phyloP scores from a whole-genome alignment of 1,139 yeast species.

The Saccharomyces hybrid region DNA sequence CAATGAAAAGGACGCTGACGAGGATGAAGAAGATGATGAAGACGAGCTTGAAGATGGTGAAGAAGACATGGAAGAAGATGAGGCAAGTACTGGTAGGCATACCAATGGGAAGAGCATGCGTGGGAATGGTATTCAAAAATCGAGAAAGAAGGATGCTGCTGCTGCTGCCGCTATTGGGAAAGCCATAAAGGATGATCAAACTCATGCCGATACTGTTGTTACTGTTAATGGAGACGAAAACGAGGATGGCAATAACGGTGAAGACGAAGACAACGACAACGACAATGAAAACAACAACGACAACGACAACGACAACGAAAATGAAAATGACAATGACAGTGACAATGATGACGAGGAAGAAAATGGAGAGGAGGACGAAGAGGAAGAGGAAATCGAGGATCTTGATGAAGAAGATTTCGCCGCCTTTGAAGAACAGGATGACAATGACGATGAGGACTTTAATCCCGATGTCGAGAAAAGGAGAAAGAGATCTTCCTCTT shows the following conservation, averaged over 20 bases:
- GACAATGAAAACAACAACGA: constrained; percentile 9
- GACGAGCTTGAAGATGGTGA: constrained; percentile 13
- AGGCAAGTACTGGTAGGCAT: constrained; percentile 3
- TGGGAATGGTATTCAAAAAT: constrained; percentile 7
- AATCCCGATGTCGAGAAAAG: constrained; percentile 17
- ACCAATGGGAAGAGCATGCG: constrained; percentile 8
- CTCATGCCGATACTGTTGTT: neutral
- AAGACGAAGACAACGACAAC: neutral
- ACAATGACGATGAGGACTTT: constrained; percentile 26
- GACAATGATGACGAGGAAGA: constrained; percentile 9
- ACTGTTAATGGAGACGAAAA: constrained; percentile 8
- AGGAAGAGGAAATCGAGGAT: constrained; percentile 9
- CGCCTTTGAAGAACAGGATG: constrained; percentile 15
- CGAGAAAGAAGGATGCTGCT: constrained; percentile 11
- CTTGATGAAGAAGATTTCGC: constrained; percentile 12
- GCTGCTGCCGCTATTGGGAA: constrained; percentile 14
- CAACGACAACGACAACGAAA: constrained; percentile 13
- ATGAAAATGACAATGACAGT: constrained; percentile 10
- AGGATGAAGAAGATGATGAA: constrained; percentile 8
- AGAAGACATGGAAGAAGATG: constrained; percentile 12
- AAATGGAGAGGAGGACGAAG: constrained; percentile 8
- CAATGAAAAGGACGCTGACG: constrained; percentile 8
- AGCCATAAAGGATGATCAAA: constrained; percentile 2
- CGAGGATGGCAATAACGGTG: constrained; percentile 4
- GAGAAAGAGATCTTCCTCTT: constrained; percentile 8